Evolutionary conservation across 169 alveolate genomes (phyloP).

Genomic region (Eimeria praecox): DNA sequence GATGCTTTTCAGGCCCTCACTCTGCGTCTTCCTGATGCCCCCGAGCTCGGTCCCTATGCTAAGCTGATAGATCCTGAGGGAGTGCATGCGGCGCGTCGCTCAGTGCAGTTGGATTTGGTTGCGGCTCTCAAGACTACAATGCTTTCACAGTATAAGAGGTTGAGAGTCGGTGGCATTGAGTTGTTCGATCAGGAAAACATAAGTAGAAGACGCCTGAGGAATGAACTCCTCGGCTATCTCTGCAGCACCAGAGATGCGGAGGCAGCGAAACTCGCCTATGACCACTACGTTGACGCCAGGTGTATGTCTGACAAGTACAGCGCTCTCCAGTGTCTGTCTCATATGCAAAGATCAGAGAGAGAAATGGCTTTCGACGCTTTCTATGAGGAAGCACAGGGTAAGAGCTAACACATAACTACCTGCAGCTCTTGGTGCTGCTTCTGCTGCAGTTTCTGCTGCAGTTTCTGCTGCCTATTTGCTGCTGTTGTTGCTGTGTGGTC

Average conservation of each 20-base stretch:
- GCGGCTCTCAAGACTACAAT: neutral
- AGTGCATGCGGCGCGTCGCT: neutral
- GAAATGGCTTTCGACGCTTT: slow-evolving; percentile 34
- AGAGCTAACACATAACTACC: neutral
- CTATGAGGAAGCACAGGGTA: slow-evolving; percentile 67
- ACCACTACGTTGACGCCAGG: slow-evolving; percentile 31
- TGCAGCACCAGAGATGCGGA: slow-evolving; percentile 37
- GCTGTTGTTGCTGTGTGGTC: neutral
- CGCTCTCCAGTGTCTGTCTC: slow-evolving; percentile 31
- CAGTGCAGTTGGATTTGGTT: neutral
- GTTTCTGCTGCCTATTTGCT: neutral
- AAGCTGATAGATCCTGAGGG: neutral
- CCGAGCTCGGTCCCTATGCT: neutral
- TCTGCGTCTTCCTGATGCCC: neutral
- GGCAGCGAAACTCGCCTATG: slow-evolving; percentile 50
- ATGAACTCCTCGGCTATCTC: slow-evolving; percentile 74
- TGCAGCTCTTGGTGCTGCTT: neutral
- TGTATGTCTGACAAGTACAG: slow-evolving; percentile 65
- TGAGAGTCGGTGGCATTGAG: neutral
- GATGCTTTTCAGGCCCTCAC: neutral
- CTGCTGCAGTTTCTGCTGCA: neutral
- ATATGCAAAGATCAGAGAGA: slow-evolving; percentile 12
- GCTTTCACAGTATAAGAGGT: neutral
- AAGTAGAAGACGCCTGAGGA: slow-evolving; percentile 81
- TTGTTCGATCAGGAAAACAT: too few relatives aligned